These are phyloP conservation scores for Kodamaea fungicola DNA, from an alignment of 1,139 yeast species.

Conservation along the genomic window DNA sequence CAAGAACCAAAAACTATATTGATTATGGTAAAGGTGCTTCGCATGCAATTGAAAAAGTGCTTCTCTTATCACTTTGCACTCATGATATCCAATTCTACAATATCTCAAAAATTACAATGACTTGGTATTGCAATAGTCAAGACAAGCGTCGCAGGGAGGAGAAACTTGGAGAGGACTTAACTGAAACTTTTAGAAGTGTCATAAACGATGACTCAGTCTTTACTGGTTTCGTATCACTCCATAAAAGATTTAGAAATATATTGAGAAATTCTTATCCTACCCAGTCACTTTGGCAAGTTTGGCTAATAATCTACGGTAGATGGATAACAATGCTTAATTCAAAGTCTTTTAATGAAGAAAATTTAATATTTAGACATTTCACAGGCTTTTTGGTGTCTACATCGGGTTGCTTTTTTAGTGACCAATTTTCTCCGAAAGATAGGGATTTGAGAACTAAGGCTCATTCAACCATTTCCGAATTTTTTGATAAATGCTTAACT, in stretches of 20 bases:
- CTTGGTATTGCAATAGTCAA: conserved; percentile 26
- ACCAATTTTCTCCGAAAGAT: conserved; percentile 25
- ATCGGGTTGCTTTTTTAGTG: conserved; percentile 50
- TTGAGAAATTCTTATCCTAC: conserved; percentile 60
- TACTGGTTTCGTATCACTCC: conserved; percentile 75
- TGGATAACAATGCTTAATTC: conserved; percentile 42
- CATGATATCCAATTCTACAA: conserved; percentile 57
- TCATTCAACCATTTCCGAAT: conserved; percentile 32
- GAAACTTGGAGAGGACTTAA: conserved; percentile 15
- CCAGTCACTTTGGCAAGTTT: conserved; percentile 55
- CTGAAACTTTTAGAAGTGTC: conserved; percentile 47
- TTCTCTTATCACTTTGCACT: conserved; percentile 51
- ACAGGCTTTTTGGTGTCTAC: conserved; percentile 62
- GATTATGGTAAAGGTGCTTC: conserved; percentile 20
- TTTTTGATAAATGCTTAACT: conserved; percentile 49
- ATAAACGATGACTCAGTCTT: conserved; percentile 59
- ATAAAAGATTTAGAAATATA: conserved; percentile 59
- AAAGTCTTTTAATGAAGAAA: conserved; percentile 28
- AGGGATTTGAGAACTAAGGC: conserved; percentile 24
- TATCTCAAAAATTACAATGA: conserved; percentile 48
- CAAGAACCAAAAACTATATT: conserved; percentile 16
- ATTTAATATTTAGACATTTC: conserved; percentile 51
- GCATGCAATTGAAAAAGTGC: conserved; percentile 40
- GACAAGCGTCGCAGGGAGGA: conserved; percentile 3
- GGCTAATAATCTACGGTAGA: conserved; percentile 56